These are phyloP conservation scores for Cubamyces lactineus DNA, from an alignment of 768 basidiomycete genomes.

Conservation along the genomic window DNA sequence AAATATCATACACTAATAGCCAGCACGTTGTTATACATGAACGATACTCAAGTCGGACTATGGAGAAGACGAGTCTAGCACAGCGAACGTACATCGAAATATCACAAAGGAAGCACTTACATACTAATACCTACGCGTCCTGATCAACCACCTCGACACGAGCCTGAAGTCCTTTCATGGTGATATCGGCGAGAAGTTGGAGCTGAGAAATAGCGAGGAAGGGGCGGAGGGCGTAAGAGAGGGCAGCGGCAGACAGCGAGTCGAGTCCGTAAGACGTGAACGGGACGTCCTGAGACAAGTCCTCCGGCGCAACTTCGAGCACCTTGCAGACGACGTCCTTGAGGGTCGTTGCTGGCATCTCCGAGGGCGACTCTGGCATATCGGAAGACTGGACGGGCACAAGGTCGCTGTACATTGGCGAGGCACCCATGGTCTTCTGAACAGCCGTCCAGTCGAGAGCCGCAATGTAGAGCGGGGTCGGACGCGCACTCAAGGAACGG, in stretches of 20 bases:
- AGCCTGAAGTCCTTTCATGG: not conserved
- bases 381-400: not conserved
- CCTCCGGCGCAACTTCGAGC: constrained; percentile 39
- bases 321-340: constrained; percentile 24
- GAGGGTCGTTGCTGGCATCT: not conserved
- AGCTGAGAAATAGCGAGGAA: constrained; percentile 39
- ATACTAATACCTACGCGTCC: too few species aligned
- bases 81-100: too few species aligned
- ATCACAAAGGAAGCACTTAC: too few species aligned
- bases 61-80: too few species aligned
- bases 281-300: constrained; percentile 42
- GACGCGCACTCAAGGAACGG: constrained; percentile 27
- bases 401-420: not conserved
- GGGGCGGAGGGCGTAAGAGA: constrained; percentile 40
- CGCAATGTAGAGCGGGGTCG: constrained; percentile 35
- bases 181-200: constrained; percentile 41
- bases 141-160: too few species aligned
- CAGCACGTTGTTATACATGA: too few species aligned
- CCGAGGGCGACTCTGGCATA: not conserved
- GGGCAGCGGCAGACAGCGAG: constrained; percentile 43
- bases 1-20: too few species aligned
- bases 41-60: too few species aligned
- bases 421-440: not conserved
- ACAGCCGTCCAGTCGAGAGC: constrained; percentile 35
- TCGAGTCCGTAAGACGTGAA: constrained; percentile 48